Evolutionary conservation across 2,329 filamentous ascomycete genomes (phyloP).

Genomic region (Cyphellophora europaea): DNA sequence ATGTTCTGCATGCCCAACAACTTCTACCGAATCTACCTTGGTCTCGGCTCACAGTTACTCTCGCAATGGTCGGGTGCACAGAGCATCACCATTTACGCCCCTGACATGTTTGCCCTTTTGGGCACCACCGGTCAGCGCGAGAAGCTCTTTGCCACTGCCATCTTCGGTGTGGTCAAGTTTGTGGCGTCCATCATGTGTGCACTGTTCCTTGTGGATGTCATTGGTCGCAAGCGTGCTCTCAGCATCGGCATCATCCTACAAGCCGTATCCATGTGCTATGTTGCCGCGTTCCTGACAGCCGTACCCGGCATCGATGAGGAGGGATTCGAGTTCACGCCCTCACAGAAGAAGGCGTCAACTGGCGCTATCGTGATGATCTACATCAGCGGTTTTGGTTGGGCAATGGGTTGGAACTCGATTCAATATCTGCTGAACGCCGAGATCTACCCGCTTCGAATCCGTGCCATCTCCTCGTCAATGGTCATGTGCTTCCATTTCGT

Average conservation of each 20-base stretch:
- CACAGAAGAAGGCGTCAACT: slow-evolving; percentile 24
- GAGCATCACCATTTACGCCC: slow-evolving; percentile 67
- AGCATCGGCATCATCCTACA: slow-evolving; percentile 40
- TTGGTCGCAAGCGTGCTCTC: slow-evolving; percentile 58
- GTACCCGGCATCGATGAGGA: slow-evolving; percentile 22
- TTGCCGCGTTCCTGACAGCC: slow-evolving; percentile 40
- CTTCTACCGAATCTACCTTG: slow-evolving; percentile 62
- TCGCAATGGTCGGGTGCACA: slow-evolving; percentile 66
- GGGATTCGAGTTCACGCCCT: slow-evolving; percentile 11
- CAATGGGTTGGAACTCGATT: slow-evolving; percentile 58
- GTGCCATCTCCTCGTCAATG: slow-evolving; percentile 31
- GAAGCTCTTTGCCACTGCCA: slow-evolving; percentile 61
- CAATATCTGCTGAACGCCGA: slow-evolving; percentile 26
- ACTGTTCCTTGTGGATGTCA: slow-evolving; percentile 68
- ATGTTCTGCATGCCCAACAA: slow-evolving; percentile 59
- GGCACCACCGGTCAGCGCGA: slow-evolving; percentile 60
- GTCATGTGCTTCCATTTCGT: slow-evolving; percentile 36
- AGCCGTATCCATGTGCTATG: slow-evolving; percentile 44
- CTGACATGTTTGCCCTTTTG: slow-evolving; percentile 62
- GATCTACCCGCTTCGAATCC: slow-evolving; percentile 34
- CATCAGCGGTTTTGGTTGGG: slow-evolving; percentile 35
- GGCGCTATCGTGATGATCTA: slow-evolving; percentile 36
- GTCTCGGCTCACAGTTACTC: slow-evolving; percentile 59
- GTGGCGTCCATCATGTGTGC: slow-evolving; percentile 58
- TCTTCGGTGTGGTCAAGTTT: slow-evolving; percentile 70